phyloP scores from a whole-genome alignment of 768 basidiomycete genomes.

The Phaffia australis region DNA sequence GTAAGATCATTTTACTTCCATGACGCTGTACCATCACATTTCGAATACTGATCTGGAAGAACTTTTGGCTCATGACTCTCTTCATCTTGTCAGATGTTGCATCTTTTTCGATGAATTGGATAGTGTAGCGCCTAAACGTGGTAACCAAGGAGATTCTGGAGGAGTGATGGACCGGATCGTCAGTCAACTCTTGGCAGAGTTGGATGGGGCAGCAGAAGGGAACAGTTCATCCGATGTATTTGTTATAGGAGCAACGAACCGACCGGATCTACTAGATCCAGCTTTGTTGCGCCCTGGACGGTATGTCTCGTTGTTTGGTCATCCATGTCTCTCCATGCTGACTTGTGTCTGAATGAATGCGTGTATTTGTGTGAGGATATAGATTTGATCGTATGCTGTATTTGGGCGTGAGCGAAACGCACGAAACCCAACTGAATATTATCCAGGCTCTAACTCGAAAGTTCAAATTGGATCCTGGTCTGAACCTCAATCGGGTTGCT shows the following conservation, averaged over 20 bases:
- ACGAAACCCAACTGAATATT: slow-evolving; percentile 74
- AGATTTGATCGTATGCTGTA: slow-evolving; percentile 97
- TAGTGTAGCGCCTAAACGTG: slow-evolving; percentile 85
- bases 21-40: too few species aligned
- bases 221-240: slow-evolving; percentile 59
- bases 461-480: slow-evolving; percentile 62
- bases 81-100: slow-evolving; percentile 47
- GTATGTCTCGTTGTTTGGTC: slow-evolving; percentile 39
- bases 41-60: too few species aligned
- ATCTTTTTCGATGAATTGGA: slow-evolving; percentile 97
- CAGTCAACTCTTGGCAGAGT: slow-evolving; percentile 81
- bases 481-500: slow-evolving; percentile 50
- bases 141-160: slow-evolving; percentile 84
- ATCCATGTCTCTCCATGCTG: background rate
- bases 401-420: slow-evolving; percentile 77
- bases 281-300: slow-evolving; percentile 80
- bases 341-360: background rate
- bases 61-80: background rate
- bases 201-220: slow-evolving; percentile 70
- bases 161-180: slow-evolving; percentile 98
- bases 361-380: background rate
- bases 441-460: slow-evolving; percentile 82
- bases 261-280: slow-evolving; percentile 82
- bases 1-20: too few species aligned
- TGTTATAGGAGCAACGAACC: slow-evolving; percentile 90